Evolutionary conservation across 495 filamentous ascomycete species (phyloP), one percentile per base, ranked within the genome.

Genomic region (Opeltia flavorubescens): DNA sequence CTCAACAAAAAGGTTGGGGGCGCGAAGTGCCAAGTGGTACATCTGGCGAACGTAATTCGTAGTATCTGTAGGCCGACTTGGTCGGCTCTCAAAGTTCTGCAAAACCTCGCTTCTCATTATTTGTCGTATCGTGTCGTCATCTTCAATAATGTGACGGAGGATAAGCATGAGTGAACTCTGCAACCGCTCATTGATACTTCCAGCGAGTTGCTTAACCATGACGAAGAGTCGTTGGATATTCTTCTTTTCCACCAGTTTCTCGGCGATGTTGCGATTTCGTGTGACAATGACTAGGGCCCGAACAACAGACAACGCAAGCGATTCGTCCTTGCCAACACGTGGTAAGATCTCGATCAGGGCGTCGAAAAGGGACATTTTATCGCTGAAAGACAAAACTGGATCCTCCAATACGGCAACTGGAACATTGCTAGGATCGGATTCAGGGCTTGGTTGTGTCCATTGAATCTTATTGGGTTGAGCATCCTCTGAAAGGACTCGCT

Each of bases 41-140:
- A 89, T 74, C 38, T 80, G 75, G 31, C 85, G 78, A 24, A 87
- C 72, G 59, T 84, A 96, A 15, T 64, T 67, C 13, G 76, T 68
- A 5, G 80, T 77, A 53, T 95, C 89, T 12, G 80, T 73, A 23
- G 70, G 62, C 8, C 82, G 71, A 41, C 70, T 64, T 6, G 75
- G 73, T 36, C 86, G 78, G 7, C 66, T 63, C 47, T 83, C 72
- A 48, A 94, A 82, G 57, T 72, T 80, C 17, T 78, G 62, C 46
- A 80, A 75, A 55, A 99, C 95, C 55, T 96, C 91, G 30, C 81
- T 82, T 45, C 82, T 72, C 86, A 99, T 95, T 56, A 95, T 80
- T 55, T 94, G 84, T 43, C 84, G 86, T 30, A 95, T 72, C 0
- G 81, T 89, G 40, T 86, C 77, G 44, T 91, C 87, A 55, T 99